These are phyloP conservation scores for Hyaloscypha variabilis DNA, from an alignment of 495 filamentous ascomycete species.

Conservation along the genomic window DNA sequence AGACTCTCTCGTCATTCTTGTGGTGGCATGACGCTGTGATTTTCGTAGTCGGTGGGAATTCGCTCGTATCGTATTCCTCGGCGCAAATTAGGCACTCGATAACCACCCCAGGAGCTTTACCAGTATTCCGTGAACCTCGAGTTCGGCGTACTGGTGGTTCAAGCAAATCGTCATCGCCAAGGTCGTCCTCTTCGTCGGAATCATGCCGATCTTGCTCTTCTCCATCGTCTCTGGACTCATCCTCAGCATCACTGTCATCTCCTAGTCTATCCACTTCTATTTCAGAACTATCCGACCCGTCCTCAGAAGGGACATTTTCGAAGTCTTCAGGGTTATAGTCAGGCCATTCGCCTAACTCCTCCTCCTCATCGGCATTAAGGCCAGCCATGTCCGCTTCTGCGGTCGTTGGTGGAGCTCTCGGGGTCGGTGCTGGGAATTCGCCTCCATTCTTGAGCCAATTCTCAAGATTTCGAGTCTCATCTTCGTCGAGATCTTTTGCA, in stretches of 20 bases:
- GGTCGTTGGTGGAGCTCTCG: not conserved
- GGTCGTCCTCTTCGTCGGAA: not conserved
- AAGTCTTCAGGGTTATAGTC: constrained; percentile 3
- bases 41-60: constrained; percentile 35
- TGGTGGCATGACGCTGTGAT: constrained; percentile 36
- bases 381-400: not conserved
- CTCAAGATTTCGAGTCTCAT: not conserved
- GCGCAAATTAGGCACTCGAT: constrained; percentile 39
- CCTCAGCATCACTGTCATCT: not conserved
- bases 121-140: not conserved
- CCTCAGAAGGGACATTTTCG: not conserved
- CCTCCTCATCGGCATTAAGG: not conserved
- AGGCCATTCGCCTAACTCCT: not conserved
- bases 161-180: not conserved
- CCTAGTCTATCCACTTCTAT: not conserved
- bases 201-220: constrained; percentile 4
- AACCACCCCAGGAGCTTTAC: not conserved
- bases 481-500: constrained; percentile 1
- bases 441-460: constrained; percentile 12
- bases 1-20: constrained; percentile 37
- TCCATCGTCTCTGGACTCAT: not conserved
- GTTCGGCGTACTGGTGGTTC: not conserved
- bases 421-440: constrained; percentile 2
- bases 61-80: constrained; percentile 39
- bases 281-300: too few relatives aligned